Conservation (phyloP, 106 monocot species). For the Chionographis japonica region DNA sequence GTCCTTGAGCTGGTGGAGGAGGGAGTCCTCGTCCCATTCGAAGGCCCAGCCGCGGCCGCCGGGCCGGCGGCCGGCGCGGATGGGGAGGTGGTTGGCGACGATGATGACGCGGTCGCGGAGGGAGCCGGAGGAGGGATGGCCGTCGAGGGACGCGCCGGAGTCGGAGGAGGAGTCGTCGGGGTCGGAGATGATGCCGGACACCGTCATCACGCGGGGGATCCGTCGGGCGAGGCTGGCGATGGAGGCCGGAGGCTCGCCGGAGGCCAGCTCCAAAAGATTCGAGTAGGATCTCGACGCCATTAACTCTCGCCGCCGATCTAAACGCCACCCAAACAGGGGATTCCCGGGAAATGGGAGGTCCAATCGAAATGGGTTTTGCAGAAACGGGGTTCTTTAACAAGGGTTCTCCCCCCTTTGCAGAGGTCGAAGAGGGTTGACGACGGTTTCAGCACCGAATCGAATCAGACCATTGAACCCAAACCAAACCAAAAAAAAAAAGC, state of each 20-base stretch:
- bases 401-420: no score
- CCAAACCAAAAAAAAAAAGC: no score
- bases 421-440: no score
- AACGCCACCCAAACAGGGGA: no score
- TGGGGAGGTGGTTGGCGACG: constrained; percentile 41
- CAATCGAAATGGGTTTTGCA: no score
- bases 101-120: constrained; percentile 27
- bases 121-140: constrained; percentile 4
- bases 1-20: constrained; percentile 31
- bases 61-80: constrained; percentile 18
- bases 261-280: constrained; percentile 36
- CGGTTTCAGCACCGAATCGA: no score
- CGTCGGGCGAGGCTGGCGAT: constrained; percentile 18
- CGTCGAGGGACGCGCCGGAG: constrained; percentile 1
- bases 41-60: constrained; percentile 17
- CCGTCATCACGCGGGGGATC: constrained; percentile 34
- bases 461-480: no score
- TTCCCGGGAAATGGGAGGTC: no score
- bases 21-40: constrained; percentile 37
- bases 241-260: constrained; percentile 14
- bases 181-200: constrained; percentile 38
- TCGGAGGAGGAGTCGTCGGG: constrained; percentile 9
- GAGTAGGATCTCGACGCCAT: constrained; percentile 43
- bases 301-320: neutral
- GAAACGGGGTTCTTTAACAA: no score